Evolutionary conservation across 208 protist genomes (phyloP).

Genomic region (Leishmania aethiopica): DNA sequence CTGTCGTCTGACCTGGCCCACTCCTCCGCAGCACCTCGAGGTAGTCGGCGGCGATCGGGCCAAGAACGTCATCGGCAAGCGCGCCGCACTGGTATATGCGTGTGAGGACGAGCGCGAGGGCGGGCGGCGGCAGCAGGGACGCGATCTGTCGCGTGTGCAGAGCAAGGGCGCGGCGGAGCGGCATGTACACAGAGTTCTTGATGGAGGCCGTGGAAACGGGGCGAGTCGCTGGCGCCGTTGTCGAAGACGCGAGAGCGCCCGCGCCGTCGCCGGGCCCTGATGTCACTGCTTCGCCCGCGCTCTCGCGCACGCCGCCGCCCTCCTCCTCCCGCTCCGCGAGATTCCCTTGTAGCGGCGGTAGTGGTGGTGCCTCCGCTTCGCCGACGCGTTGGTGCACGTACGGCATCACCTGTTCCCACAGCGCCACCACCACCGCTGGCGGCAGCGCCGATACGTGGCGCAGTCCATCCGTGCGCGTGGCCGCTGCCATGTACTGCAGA

Average conservation of each 20-base stretch:
- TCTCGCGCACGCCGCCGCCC: background rate
- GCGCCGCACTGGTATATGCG: constrained; percentile 64
- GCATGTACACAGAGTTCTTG: constrained; percentile 31
- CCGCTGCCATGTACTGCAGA: constrained; percentile 20
- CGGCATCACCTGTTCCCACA: constrained; percentile 56
- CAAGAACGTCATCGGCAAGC: constrained; percentile 75
- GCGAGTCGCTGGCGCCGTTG: background rate
- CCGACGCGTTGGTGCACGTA: constrained; percentile 18
- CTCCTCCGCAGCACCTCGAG: constrained; percentile 17
- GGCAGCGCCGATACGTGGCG: constrained; percentile 57
- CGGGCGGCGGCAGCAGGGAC: constrained; percentile 28
- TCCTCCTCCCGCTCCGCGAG: background rate
- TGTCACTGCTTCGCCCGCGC: background rate
- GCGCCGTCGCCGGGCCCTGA: background rate
- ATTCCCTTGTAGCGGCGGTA: background rate
- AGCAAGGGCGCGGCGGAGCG: constrained; percentile 50
- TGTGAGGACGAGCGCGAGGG: constrained; percentile 44
- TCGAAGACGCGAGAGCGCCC: background rate
- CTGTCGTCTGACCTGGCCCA: background rate
- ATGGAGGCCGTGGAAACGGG: background rate
- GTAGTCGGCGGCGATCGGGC: constrained; percentile 45
- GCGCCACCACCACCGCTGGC: constrained; percentile 43
- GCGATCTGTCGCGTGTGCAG: constrained; percentile 47
- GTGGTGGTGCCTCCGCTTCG: background rate
- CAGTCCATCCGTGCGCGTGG: constrained; percentile 36